Evolutionary conservation across 768 basidiomycete species (phyloP), one percentile per base, ranked within the genome.

Genomic region (Rhodotorula kratochvilovae): DNA sequence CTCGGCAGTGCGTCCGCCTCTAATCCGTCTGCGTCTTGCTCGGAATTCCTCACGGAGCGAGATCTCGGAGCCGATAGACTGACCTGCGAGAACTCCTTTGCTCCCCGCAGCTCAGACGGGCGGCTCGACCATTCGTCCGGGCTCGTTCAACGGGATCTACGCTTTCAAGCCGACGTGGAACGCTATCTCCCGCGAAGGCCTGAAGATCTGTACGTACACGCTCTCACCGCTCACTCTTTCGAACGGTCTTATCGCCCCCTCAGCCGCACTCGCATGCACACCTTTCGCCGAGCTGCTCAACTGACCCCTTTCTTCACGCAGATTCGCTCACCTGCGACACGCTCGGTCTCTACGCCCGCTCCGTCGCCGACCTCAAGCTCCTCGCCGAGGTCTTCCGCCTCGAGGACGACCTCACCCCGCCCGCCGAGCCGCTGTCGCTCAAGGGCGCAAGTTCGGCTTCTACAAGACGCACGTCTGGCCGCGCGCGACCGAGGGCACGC

Each of bases 111-210:
- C 69, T 21, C 78, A 77, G 36, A 70, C 73, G 19, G 69, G 62
- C 53, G 80, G 80, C 3, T 77, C 76, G 36, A 79, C 77, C 1
- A 77, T 79, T 29, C 71, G 80, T 17, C 80, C 80, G 0, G 80
- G 72, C 17, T 77, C 77, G 31, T 81, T 70, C 73, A 80, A 79
- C 66, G 78, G 78, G 27, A 78, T 81, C 59, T 81, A 72, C 51
- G 79, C 73, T 0, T 63, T 79, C 59, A 80, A 81, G 68, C 79
- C 79, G 6, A 81, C 80, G 51, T 80, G 78, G 76, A 76, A 75
- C n/a, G 56, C 77, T 19, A 78, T 80, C 67, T 76, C 77, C 5
- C 73, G 76, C 31, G 77, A 78, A 51, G 80, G 80, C 19, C 45
- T 80, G 36, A 80, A 80, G 72, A 67, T 76, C 50, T 66, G 53